These are phyloP conservation scores for Emericellopsis terricola DNA, from an alignment of 495 filamentous ascomycete genomes.

Conservation along the genomic window DNA sequence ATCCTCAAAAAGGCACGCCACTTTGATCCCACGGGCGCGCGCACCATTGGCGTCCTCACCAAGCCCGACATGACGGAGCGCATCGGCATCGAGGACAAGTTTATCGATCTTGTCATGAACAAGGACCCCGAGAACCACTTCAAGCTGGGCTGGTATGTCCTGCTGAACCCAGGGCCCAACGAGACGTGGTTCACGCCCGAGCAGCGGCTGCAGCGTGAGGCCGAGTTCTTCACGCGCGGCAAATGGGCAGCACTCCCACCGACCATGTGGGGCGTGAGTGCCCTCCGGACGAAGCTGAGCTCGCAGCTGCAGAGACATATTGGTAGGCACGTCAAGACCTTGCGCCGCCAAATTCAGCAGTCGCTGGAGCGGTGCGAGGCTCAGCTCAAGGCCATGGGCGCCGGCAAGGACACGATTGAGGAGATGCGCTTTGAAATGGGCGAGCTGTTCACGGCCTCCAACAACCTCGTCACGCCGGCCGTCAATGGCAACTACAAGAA, in stretches of 20 bases:
- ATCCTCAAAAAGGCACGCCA: conserved; percentile 25
- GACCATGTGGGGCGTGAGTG: conserved; percentile 13
- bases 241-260: conserved; percentile 20
- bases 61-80: conserved; percentile 30
- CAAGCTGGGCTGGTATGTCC: conserved; percentile 45
- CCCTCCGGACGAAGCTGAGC: conserved; percentile 18
- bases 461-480: conserved; percentile 19
- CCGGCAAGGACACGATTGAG: conserved; percentile 15
- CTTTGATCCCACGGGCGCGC: conserved; percentile 21
- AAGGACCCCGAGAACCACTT: conserved; percentile 32
- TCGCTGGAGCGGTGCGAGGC: conserved; percentile 18
- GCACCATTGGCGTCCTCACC: conserved; percentile 34
- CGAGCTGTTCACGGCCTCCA: conserved; percentile 18
- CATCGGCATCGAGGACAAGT: conserved; percentile 28
- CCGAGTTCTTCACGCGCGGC: conserved; percentile 17
- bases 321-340: conserved; percentile 14
- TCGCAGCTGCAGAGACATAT: conserved; percentile 21
- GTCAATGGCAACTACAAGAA: conserved; percentile 24
- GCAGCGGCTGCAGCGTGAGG: conserved; percentile 11
- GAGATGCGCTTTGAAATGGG: conserved; percentile 23
- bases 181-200: conserved; percentile 13
- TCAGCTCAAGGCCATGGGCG: conserved; percentile 18
- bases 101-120: conserved; percentile 36
- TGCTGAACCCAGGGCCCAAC: conserved; percentile 32
- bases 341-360: conserved; percentile 17